Evolutionary conservation across 495 filamentous ascomycete genomes (phyloP).

Genomic region (Parachaetomium inaequale): DNA sequence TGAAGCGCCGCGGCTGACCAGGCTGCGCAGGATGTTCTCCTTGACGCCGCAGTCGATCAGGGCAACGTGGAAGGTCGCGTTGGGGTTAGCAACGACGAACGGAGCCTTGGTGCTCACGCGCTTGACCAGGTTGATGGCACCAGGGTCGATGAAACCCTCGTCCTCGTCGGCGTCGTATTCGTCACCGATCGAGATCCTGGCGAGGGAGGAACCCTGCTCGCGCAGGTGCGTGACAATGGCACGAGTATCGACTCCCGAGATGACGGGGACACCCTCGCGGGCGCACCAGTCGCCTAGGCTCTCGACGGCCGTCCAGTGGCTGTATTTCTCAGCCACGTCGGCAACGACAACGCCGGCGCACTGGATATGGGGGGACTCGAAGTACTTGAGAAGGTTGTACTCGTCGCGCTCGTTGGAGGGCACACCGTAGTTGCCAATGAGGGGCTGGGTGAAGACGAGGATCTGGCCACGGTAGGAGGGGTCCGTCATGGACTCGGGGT

Average conservation of each 20-base stretch:
- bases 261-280: slow-evolving; percentile 90
- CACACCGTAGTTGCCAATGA: slow-evolving; percentile 98
- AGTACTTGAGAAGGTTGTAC: slow-evolving; percentile 81
- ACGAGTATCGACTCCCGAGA: slow-evolving; percentile 94
- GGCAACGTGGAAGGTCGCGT: slow-evolving; percentile 83
- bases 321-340: slow-evolving; percentile 88
- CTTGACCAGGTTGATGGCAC: slow-evolving; percentile 92
- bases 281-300: slow-evolving; percentile 91
- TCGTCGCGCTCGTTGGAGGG: slow-evolving; percentile 73
- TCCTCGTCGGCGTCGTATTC: slow-evolving; percentile 99
- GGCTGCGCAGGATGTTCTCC: slow-evolving; percentile 95
- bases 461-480: slow-evolving; percentile 99
- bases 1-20: slow-evolving; percentile 81
- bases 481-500: slow-evolving; percentile 97
- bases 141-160: slow-evolving; percentile 91
- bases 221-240: slow-evolving; percentile 93
- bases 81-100: slow-evolving; percentile 81
- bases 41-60: slow-evolving; percentile 98
- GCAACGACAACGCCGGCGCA: slow-evolving; percentile 93
- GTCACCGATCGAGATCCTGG: slow-evolving; percentile 91
- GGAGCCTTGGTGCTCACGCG: slow-evolving; percentile 96
- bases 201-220: slow-evolving; percentile 92
- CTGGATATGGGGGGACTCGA: slow-evolving; percentile 95
- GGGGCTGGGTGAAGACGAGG: slow-evolving; percentile 94
- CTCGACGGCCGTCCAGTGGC: slow-evolving; percentile 98